Conservation (phyloP, 208 protist species). For the Vickermania spadyakhi region DNA sequence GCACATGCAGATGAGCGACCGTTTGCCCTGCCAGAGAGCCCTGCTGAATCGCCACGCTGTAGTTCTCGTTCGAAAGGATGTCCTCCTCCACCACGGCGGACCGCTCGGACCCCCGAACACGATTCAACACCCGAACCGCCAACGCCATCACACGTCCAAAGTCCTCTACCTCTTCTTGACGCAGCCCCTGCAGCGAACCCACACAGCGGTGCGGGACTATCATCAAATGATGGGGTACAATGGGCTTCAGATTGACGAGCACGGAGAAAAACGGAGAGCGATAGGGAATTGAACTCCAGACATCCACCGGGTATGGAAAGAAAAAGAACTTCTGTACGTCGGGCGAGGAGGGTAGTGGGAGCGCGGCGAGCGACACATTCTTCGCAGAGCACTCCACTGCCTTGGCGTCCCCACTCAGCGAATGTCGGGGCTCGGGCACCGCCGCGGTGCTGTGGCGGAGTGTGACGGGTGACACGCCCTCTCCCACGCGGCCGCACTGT, state of each 20-base stretch:
- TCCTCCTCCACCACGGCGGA: neutral
- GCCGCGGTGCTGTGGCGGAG: neutral
- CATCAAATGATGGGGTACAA: conserved; percentile 71
- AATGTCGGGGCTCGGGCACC: conserved; percentile 17
- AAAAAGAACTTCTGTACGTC: conserved; percentile 28
- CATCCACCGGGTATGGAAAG: conserved; percentile 32
- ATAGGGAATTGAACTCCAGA: conserved; percentile 39
- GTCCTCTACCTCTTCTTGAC: conserved; percentile 58
- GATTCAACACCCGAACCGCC: conserved; percentile 50
- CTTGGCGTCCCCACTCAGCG: conserved; percentile 12
- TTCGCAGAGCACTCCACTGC: conserved; percentile 15
- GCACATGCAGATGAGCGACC: conserved; percentile 70
- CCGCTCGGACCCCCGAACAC: neutral
- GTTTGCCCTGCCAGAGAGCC: conserved; percentile 68
- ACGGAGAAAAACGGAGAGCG: conserved; percentile 56
- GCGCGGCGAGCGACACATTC: conserved; percentile 16
- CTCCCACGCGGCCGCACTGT: conserved; percentile 8
- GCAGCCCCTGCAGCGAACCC: conserved; percentile 51
- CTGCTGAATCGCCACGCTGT: conserved; percentile 75
- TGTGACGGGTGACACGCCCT: conserved; percentile 4
- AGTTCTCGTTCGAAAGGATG: conserved; percentile 16
- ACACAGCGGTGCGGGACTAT: conserved; percentile 75
- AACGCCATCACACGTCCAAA: conserved; percentile 53
- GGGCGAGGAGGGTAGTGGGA: neutral
- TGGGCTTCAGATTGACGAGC: conserved; percentile 75